Evolutionary conservation across 2,329 filamentous ascomycete species (phyloP), one percentile per base, ranked within the genome.

Genomic region (Lachnellula cervina): DNA sequence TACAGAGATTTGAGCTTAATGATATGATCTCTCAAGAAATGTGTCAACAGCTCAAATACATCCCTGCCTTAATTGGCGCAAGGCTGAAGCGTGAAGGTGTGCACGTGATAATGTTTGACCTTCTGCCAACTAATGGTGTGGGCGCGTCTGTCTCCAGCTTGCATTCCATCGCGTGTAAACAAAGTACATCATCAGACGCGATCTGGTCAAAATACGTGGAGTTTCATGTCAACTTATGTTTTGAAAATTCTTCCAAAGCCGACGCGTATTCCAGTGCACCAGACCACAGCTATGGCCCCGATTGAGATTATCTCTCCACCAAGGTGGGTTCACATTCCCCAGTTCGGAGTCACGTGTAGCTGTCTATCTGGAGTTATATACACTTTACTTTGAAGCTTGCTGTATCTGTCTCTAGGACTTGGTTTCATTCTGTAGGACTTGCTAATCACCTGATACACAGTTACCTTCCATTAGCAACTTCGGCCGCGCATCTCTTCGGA

Each of bases 401-500:
- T 11, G 14, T 19, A 14, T 23, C 1, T 11, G 14, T 38, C 8
- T 21, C 16, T 23, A 38, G 21, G 42, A 19, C 35, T 17, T 35
- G 14, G 45, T 16, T 5, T 28, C 5, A 11, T 17, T 28, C 25
- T 19, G 13, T 19, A 14, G 45, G 25, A 14, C 28, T 48, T 35
- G 17, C 48, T 54, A 23, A 44, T 43, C n/a, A 23, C 8, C n/a
- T 54, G 25, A 25, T 55, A 32, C 17, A 23, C 6, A 44, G 23
- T 48, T 32, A 25, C 35, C 19, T 23, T 35, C 35, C 46, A 6
- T 52, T 52, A 25, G 51, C 53, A n/a, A 47, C 58, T 2, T 37
- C 59, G 9, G 48, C 49, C 7, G 52, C 57, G 16, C 65, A 67
- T 50, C 28, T 64, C 21, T 47, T 62, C 34, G 40, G 59, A 9